Evolutionary conservation across 345 rosid species (phyloP), one percentile per base, ranked within the genome.

Genomic region (Populus tremula): DNA sequence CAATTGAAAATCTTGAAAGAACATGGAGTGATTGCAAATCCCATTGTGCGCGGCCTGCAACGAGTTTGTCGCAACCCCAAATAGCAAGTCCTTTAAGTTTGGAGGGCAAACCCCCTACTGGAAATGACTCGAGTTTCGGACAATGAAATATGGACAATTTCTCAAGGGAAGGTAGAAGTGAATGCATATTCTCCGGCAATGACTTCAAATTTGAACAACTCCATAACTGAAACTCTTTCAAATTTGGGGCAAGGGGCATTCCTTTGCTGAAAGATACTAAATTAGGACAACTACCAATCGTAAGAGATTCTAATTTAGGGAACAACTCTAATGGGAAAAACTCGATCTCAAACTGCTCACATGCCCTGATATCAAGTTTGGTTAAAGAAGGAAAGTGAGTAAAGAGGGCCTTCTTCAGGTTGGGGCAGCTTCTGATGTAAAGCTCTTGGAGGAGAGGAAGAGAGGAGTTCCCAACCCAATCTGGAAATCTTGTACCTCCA

Each of bases 61-160:
- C 18, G 21, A 78, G 73, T 31, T 53, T 53, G 56, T 67, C 35
- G 11, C 73, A 78, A 33, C 54, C 39, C 20, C 36, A 29, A 39
- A 73, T 72, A 14, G 39, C 31, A 67, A 78, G 77, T 5, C 31
- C n/a, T 47, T 73, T 16, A 25, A 78, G 59, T 54, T 54, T 78
- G 29, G 61, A 73, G 17, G 81, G 77, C 50, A 76, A 50, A 23
- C 75, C 74, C 23, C 71, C 82, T 39, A 27, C 70, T 13, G 74
- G 79, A 64, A 69, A 68, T 35, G 72, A 45, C 75, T 69, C 79
- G 0, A 76, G 23, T 66, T 67, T 21, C 21, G 73, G 76, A 56
- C 83, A 80, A 16, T 66, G 29, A 20, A 18, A 21, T 54, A 80
- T 10, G 29, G 31, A 1, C 63, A 70, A 39, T 13, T 63, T 76